These are phyloP conservation scores for Cladosporium sp. DNA, from an alignment of 2,329 filamentous ascomycete genomes.

Conservation along the genomic window DNA sequence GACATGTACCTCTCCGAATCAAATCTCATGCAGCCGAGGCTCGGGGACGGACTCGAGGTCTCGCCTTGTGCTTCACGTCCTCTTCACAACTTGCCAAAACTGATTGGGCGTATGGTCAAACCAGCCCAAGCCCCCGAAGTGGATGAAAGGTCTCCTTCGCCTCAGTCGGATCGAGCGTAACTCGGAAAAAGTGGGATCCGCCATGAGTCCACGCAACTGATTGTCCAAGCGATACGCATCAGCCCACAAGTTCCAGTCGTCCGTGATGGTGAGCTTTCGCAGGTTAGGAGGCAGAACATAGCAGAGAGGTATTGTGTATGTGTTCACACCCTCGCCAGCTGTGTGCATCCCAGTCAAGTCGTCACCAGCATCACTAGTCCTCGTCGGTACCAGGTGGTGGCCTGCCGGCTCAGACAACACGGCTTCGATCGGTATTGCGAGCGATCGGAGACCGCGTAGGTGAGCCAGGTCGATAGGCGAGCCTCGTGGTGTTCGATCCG, in stretches of 20 bases:
- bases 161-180: not conserved
- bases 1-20: not conserved
- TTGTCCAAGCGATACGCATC: not conserved
- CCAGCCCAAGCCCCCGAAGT: not conserved
- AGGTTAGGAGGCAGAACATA: not conserved
- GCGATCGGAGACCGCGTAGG: not conserved
- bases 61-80: not conserved
- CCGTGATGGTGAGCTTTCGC: not conserved
- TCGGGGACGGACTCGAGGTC: not conserved
- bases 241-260: not conserved
- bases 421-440: not conserved
- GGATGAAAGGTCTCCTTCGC: not conserved
- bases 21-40: no score
- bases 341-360: not conserved
- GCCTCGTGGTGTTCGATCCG: not conserved
- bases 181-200: not conserved
- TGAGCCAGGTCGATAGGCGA: not conserved
- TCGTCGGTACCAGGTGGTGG: not conserved
- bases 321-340: not conserved
- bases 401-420: not conserved
- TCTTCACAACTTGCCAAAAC: not conserved
- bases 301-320: not conserved
- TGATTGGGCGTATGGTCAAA: not conserved
- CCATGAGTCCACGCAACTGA: not conserved
- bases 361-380: not conserved